These are phyloP conservation scores for Talaromyces islandicus DNA, from an alignment of 2,329 filamentous ascomycete genomes.

Conservation along the genomic window DNA sequence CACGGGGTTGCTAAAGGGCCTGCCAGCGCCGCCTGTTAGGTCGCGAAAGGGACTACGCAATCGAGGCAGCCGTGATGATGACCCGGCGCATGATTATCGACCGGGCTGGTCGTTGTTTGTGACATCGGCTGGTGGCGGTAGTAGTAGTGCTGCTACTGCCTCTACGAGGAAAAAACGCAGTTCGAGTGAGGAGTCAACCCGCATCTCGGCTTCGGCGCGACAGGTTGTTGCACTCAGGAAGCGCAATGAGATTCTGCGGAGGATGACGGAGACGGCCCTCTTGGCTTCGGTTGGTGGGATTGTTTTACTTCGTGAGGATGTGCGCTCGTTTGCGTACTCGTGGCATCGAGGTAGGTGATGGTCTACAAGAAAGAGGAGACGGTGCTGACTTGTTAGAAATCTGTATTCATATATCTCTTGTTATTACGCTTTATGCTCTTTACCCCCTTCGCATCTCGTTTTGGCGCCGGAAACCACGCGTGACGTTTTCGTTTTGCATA, in stretches of 20 bases:
- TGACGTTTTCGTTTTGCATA: constrained; percentile 50
- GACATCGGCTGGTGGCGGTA: constrained; percentile 18
- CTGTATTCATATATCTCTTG: constrained; percentile 22
- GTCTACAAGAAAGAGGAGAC: not conserved
- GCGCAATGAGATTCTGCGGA: constrained; percentile 38
- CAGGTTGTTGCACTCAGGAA: constrained; percentile 23
- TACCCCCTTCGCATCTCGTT: constrained; percentile 56
- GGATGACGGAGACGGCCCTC: constrained; percentile 50
- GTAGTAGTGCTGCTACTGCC: constrained; percentile 2
- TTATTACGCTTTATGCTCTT: constrained; percentile 27
- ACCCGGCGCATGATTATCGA: constrained; percentile 18
- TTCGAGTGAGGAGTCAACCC: constrained; percentile 21
- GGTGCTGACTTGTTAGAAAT: constrained; percentile 23
- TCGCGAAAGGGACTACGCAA: constrained; percentile 70
- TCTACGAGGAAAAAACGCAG: constrained; percentile 17
- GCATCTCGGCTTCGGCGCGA: not conserved
- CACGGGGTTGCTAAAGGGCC: constrained; percentile 64
- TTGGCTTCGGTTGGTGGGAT: constrained; percentile 48
- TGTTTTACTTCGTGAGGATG: constrained; percentile 28
- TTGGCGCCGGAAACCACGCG: constrained; percentile 23
- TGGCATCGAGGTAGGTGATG: constrained; percentile 33
- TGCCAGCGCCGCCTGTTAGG: constrained; percentile 70
- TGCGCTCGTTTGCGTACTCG: constrained; percentile 24
- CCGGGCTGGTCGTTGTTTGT: constrained; percentile 28
- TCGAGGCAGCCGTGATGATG: constrained; percentile 18